These are phyloP conservation scores for Paecilomyces formosus DNA, from an alignment of 2,329 filamentous ascomycete species.

Conservation along the genomic window DNA sequence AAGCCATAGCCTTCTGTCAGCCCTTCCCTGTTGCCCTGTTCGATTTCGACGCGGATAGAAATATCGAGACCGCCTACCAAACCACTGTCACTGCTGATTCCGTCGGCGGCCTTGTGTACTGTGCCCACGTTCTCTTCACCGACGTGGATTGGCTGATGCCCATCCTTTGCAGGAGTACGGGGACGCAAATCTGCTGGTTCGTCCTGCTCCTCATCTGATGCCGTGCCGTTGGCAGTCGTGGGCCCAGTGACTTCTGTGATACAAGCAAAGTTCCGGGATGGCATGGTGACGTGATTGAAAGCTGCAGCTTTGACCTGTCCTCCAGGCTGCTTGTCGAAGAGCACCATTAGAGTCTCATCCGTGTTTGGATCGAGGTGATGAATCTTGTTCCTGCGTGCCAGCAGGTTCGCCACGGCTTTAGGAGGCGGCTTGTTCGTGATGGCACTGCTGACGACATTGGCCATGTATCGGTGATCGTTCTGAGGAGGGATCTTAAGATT, in stretches of 20 bases:
- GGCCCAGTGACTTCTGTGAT: conserved; percentile 45
- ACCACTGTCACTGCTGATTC: conserved; percentile 27
- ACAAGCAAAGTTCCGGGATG: conserved; percentile 57
- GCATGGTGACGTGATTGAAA: conserved; percentile 81
- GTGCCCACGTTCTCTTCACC: conserved; percentile 78
- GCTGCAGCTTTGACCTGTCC: conserved; percentile 55
- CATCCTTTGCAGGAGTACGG: conserved; percentile 45
- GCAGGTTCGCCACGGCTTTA: conserved; percentile 56
- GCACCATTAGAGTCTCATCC: conserved; percentile 56
- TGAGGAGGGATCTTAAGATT: conserved; percentile 50
- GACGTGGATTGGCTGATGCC: conserved; percentile 62
- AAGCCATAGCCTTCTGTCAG: conserved; percentile 42
- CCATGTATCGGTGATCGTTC: conserved; percentile 56
- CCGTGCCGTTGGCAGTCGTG: conserved; percentile 14
- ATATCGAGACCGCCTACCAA: conserved; percentile 39
- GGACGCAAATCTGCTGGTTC: conserved; percentile 15
- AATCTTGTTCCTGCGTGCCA: conserved; percentile 58
- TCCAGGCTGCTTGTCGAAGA: conserved; percentile 56
- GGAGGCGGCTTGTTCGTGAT: conserved; percentile 64
- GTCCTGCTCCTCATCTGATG: conserved; percentile 6
- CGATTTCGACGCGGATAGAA: conserved; percentile 39
- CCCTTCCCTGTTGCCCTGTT: conserved; percentile 33
- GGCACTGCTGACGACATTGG: conserved; percentile 57
- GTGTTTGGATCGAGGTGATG: conserved; percentile 57
- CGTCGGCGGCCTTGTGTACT: conserved; percentile 62